phyloP scores from a whole-genome alignment of 345 rosid species.

The Eucalyptus decipiens region DNA sequence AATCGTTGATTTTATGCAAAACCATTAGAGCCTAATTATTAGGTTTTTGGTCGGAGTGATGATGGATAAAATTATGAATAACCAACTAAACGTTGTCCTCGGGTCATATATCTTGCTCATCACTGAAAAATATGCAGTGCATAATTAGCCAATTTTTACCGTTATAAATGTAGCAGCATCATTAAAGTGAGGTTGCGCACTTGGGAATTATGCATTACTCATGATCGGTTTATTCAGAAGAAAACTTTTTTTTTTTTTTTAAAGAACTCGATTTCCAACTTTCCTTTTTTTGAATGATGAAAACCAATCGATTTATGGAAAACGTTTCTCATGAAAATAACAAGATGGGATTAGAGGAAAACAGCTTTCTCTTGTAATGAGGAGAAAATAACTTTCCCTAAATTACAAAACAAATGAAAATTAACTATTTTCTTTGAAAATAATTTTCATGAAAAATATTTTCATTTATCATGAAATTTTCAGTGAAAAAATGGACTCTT shows the following conservation, averaged over 20 bases:
- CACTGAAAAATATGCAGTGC: neutral
- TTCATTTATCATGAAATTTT: neutral
- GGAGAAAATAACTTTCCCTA: neutral
- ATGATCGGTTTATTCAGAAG: neutral
- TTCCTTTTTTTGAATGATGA: neutral
- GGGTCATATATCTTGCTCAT: neutral
- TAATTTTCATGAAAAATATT: neutral
- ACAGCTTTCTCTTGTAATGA: neutral
- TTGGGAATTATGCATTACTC: neutral
- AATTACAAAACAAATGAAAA: neutral
- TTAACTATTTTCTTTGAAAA: neutral
- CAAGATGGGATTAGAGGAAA: no score
- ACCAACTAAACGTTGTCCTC: neutral
- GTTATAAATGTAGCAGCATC: neutral
- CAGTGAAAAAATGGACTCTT: neutral
- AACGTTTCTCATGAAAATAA: fast-evolving
- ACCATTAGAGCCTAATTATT: no score
- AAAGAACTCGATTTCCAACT: neutral
- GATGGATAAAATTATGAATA: neutral
- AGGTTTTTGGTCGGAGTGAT: no score
- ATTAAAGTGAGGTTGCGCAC: neutral
- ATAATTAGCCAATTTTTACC: neutral
- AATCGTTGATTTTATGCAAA: no score
- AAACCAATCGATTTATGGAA: neutral
- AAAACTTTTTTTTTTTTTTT: no score